Evolutionary conservation across 2,329 filamentous ascomycete species (phyloP).

Genomic region (Colletotrichum costaricense): DNA sequence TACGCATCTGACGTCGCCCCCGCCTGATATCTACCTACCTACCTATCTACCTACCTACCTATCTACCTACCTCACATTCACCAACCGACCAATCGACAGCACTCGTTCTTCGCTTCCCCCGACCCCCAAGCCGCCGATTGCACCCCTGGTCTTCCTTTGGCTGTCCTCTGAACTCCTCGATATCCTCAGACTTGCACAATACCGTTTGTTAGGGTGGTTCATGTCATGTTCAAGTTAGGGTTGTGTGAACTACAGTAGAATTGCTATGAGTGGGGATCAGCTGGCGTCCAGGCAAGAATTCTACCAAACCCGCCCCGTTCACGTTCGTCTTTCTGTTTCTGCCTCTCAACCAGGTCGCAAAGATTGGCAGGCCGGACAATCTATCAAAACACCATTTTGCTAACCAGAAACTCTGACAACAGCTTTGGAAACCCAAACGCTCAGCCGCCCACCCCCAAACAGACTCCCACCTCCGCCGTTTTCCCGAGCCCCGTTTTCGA

Average conservation of each 20-base stretch:
- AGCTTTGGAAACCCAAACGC: conserved; percentile 74
- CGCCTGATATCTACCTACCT: conserved; percentile 15
- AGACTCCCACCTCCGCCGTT: conserved; percentile 65
- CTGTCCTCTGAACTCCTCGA: background rate
- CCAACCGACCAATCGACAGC: conserved; percentile 21
- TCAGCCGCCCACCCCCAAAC: conserved; percentile 68
- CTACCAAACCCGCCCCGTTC: conserved; percentile 34
- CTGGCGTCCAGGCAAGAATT: conserved; percentile 62
- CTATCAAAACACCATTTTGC: conserved; percentile 41
- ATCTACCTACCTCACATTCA: conserved; percentile 16
- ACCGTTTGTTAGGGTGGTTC: conserved; percentile 25
- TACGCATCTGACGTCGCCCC: conserved; percentile 32
- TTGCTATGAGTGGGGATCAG: conserved; percentile 74
- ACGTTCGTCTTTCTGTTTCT: conserved; percentile 34
- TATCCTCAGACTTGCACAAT: background rate
- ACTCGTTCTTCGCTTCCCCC: background rate
- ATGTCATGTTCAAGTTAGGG: conserved; percentile 37
- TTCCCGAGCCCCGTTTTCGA: conserved; percentile 68
- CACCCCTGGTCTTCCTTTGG: background rate
- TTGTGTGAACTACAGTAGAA: conserved; percentile 40
- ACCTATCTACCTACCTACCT: conserved; percentile 4
- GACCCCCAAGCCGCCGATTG: conserved; percentile 3
- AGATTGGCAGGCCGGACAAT: conserved; percentile 22
- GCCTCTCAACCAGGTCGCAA: conserved; percentile 26
- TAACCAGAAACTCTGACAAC: conserved; percentile 47